Base-by-base conservation (phyloP, 768 basidiomycete species). In the Tulasnella sp. region DNA sequence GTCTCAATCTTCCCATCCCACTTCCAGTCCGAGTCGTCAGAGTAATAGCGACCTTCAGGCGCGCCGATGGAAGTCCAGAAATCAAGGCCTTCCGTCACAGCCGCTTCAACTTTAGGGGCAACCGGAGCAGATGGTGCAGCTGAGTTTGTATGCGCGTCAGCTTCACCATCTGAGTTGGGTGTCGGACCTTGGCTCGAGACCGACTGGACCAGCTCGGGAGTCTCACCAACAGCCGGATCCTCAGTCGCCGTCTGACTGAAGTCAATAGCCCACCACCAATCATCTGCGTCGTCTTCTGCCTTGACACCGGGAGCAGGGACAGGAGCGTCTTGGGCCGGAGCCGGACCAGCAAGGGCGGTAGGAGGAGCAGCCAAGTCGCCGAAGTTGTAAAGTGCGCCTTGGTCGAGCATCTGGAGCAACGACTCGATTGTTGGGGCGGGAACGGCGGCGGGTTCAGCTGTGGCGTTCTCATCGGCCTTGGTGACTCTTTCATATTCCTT, bases 1-100 rank as follows among this genome's bases (percentile, higher is more conserved):
- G 39, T 16, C 69, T 74, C 35, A 74, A 74, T 74, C 52, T 74
- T 73, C 12, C 74, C 72, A 29, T 74, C 72, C 73, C 73, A 74
- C 35, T 37, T 47, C 73, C 73, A 74, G 26, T 35, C 52, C 44
- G 44, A 34, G 34, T 70, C 73, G 41, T 70, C 62, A 26, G 59
- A 29, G 65, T 67, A 74, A 40, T 74, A 69, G 0, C 59, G 36
- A 11, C 64, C 74, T 16, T 69, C 74, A 19, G 73, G 44, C 32
- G 29, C 35, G 26, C 73, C 73, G 32, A 74, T 73, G 41, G 52
- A 44, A 1, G 39, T 35, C 62, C 62, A 70, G 39, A 44, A 74
- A 16, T 74, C 73, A 26, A 22, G 39, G 17, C 34, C 64, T 39
- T 63, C 73, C 36, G 41, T 67, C 14, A 65, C 74, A 19, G 59